These are phyloP conservation scores for Daldinia vernicosa DNA, from an alignment of 495 filamentous ascomycete genomes.

Conservation along the genomic window DNA sequence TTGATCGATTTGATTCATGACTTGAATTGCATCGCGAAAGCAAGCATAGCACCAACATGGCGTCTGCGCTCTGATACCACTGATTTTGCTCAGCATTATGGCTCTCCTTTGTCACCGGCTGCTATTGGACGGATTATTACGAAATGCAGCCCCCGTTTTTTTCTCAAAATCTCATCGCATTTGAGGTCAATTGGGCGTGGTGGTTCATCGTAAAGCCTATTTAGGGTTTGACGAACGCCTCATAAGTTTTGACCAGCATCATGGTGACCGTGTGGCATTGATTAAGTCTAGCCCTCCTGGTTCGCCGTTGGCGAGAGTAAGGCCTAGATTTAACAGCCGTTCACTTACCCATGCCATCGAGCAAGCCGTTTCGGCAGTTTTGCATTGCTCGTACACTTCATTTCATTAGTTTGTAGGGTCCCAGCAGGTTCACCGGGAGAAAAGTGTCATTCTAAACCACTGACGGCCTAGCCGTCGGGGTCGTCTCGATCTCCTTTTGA, in stretches of 20 bases:
- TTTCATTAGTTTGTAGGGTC: conserved; percentile 37
- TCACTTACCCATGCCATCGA: conserved; percentile 32
- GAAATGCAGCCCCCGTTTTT: conserved; percentile 22
- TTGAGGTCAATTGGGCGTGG: conserved; percentile 1
- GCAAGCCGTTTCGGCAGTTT: conserved; percentile 20
- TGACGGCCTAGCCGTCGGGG: not conserved
- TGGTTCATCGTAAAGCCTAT: conserved; percentile 14
- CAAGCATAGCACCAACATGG: conserved; percentile 52
- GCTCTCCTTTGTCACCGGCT: conserved; percentile 43
- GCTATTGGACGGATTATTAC: conserved; percentile 32
- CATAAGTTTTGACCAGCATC: conserved; percentile 9
- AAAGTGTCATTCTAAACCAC: conserved; percentile 18
- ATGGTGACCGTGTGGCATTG: conserved; percentile 11
- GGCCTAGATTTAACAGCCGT: conserved; percentile 17
- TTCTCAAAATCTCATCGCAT: conserved; percentile 29
- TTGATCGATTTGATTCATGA: conserved; percentile 47
- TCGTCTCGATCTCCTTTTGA: conserved; percentile 19
- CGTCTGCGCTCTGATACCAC: conserved; percentile 50
- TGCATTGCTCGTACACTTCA: conserved; percentile 33
- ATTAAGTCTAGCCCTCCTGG: conserved; percentile 10
- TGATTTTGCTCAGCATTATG: conserved; percentile 49
- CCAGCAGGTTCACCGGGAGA: conserved; percentile 19
- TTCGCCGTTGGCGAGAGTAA: not conserved
- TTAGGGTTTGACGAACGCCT: conserved; percentile 4
- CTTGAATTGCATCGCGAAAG: conserved; percentile 51